Conservation (phyloP, 176 grass and related monocot species). For the Cenchrus fungigraminus region DNA sequence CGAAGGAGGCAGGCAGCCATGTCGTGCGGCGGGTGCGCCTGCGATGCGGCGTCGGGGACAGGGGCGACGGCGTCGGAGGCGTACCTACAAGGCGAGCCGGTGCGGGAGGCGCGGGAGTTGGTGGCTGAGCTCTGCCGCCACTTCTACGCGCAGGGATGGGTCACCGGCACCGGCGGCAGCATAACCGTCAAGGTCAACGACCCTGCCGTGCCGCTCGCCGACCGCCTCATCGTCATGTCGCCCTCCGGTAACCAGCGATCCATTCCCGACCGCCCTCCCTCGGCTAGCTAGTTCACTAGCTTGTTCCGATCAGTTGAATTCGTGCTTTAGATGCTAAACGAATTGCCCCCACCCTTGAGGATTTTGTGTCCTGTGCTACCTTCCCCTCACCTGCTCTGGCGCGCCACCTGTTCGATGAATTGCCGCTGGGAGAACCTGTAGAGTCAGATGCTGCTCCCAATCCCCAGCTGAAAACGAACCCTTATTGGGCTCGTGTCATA, state of each 20-base stretch:
- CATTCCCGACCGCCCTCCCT: background rate
- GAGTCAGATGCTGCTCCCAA: background rate
- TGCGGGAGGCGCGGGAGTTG: slow-evolving; percentile 72
- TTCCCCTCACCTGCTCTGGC: background rate
- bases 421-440: background rate
- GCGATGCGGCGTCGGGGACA: slow-evolving; percentile 22
- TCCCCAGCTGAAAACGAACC: background rate
- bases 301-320: too few species aligned
- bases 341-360: background rate
- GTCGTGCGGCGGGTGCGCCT: slow-evolving; percentile 24
- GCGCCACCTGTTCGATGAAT: slow-evolving; percentile 35
- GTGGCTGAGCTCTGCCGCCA: slow-evolving; percentile 91
- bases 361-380: too few species aligned
- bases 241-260: slow-evolving; percentile 62
- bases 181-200: slow-evolving; percentile 95
- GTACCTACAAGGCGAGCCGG: slow-evolving; percentile 60
- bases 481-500: background rate
- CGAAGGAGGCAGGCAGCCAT: slow-evolving; percentile 4
- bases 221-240: slow-evolving; percentile 89
- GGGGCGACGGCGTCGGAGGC: slow-evolving; percentile 43
- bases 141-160: slow-evolving; percentile 90
- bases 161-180: slow-evolving; percentile 79
- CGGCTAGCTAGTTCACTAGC: background rate
- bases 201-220: slow-evolving; percentile 52
- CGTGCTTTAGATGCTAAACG: too few species aligned